phyloP scores from a whole-genome alignment of 805 yeast genomes.

The Wickerhamomyces xylosicus region DNA sequence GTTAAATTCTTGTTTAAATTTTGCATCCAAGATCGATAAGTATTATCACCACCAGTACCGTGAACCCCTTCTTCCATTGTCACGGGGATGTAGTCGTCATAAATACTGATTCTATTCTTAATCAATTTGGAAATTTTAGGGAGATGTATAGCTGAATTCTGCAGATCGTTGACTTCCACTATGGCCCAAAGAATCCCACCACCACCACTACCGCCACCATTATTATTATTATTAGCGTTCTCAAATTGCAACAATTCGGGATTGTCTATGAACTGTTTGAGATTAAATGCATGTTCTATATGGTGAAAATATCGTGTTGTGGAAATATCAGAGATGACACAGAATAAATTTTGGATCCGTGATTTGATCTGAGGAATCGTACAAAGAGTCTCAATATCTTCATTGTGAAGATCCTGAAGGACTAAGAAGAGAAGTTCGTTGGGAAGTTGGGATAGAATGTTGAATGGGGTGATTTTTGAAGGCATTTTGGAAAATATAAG shows the following conservation, averaged over 20 bases:
- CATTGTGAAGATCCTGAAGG: too few species aligned
- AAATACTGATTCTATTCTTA: slow-evolving; percentile 5
- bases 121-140: slow-evolving; percentile 1
- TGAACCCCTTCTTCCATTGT: slow-evolving; percentile 1
- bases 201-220: not conserved
- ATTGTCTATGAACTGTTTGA: not conserved
- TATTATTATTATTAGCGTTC: too few species aligned
- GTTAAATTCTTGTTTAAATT: slow-evolving; percentile 1
- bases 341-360: not conserved
- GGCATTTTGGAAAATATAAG: too few species aligned
- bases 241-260: too few species aligned
- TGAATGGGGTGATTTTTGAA: not conserved
- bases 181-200: slow-evolving; percentile 1
- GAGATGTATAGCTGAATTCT: not conserved
- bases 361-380: not conserved
- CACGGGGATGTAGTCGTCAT: slow-evolving; percentile 6
- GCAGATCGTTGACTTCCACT: slow-evolving; percentile 9
- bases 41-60: too few species aligned
- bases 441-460: not conserved
- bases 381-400: not conserved
- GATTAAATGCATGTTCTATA: not conserved
- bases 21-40: slow-evolving; percentile 4
- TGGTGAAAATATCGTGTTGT: not conserved
- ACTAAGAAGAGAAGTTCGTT: not conserved
- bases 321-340: not conserved